These are phyloP conservation scores for Aspergillus wentii DNA, from an alignment of 495 filamentous ascomycete species.

Conservation along the genomic window DNA sequence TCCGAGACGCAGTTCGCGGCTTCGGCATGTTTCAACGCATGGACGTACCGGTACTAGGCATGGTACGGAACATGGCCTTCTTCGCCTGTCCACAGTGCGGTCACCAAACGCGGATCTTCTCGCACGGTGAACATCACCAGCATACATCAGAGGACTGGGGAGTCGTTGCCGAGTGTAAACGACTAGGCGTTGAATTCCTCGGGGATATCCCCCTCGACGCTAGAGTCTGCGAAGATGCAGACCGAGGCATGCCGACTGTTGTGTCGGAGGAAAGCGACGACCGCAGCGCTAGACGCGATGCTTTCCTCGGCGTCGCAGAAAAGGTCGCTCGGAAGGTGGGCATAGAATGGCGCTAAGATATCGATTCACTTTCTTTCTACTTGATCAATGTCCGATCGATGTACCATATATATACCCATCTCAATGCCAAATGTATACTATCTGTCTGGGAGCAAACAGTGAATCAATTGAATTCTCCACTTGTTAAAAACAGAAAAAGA, in stretches of 20 bases:
- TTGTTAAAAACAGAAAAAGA: slow-evolving; percentile 1
- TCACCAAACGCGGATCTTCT: slow-evolving; percentile 72
- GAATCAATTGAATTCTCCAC: too few relatives aligned
- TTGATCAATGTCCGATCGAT: not conserved
- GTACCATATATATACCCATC: slow-evolving; percentile 7
- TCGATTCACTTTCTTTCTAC: too few relatives aligned
- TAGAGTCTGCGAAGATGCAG: slow-evolving; percentile 82
- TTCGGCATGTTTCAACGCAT: slow-evolving; percentile 89
- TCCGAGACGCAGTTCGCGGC: slow-evolving; percentile 84
- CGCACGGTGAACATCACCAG: slow-evolving; percentile 31
- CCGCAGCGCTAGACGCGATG: slow-evolving; percentile 60
- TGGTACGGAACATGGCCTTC: slow-evolving; percentile 93
- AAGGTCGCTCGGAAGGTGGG: slow-evolving; percentile 52
- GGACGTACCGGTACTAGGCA: slow-evolving; percentile 72
- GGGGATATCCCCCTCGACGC: slow-evolving; percentile 89
- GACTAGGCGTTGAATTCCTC: slow-evolving; percentile 67
- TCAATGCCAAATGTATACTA: too few relatives aligned
- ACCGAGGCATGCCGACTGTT: slow-evolving; percentile 84
- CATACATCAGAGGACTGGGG: slow-evolving; percentile 39
- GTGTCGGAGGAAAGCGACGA: slow-evolving; percentile 79
- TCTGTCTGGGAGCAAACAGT: too few relatives aligned
- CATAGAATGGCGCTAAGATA: slow-evolving; percentile 11
- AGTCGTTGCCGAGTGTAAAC: slow-evolving; percentile 52
- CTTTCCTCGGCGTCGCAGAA: slow-evolving; percentile 67
- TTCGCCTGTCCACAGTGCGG: slow-evolving; percentile 79